These are phyloP conservation scores for Sinapis alba DNA, from an alignment of 441 rosid genomes.

Conservation along the genomic window DNA sequence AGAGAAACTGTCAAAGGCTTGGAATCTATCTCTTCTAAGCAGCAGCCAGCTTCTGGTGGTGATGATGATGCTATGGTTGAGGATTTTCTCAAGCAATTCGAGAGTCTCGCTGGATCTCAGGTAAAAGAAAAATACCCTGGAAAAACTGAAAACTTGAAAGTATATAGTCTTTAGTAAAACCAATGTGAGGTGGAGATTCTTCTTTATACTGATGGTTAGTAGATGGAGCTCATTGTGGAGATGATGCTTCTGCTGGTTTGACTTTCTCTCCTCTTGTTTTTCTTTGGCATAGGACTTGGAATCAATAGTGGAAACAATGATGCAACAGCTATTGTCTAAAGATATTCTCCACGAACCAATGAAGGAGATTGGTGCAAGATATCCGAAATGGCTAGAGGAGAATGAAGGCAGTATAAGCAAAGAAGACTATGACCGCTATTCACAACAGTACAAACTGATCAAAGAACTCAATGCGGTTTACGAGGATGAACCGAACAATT, in stretches of 20 bases:
- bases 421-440: constrained; percentile 70
- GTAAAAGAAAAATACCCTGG: constrained; percentile 27
- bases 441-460: constrained; percentile 68
- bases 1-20: constrained; percentile 82
- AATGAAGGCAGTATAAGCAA: constrained; percentile 59
- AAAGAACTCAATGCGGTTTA: constrained; percentile 75
- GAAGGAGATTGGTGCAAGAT: constrained; percentile 87
- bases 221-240: neutral
- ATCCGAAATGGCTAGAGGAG: constrained; percentile 88
- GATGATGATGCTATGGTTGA: constrained; percentile 73
- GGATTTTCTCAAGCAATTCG: constrained; percentile 92
- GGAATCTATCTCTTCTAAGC: constrained; percentile 60
- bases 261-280: neutral
- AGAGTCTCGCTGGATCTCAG: constrained; percentile 84
- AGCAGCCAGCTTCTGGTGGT: constrained; percentile 25
- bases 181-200: neutral
- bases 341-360: constrained; percentile 91
- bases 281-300: constrained; percentile 67
- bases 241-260: neutral
- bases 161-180: neutral
- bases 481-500: constrained; percentile 71
- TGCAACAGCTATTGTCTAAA: constrained; percentile 92
- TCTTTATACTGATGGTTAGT: neutral
- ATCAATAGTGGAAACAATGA: constrained; percentile 91
- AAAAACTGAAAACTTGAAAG: neutral